Evolutionary conservation across 2,329 filamentous ascomycete genomes (phyloP).

Genomic region (Aspergillus fischeri): DNA sequence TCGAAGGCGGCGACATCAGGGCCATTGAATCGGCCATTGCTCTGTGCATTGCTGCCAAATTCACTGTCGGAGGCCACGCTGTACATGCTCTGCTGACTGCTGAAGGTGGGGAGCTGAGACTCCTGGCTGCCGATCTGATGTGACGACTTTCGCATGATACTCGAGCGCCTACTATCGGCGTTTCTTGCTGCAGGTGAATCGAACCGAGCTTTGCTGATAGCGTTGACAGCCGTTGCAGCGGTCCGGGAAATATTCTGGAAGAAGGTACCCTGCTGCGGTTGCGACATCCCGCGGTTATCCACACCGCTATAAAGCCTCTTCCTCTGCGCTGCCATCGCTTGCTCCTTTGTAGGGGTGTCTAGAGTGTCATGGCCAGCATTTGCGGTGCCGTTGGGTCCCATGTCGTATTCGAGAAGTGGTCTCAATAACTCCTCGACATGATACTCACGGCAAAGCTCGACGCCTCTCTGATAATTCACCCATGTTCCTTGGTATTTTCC

Average conservation of each 20-base stretch:
- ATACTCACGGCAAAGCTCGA: constrained; percentile 82
- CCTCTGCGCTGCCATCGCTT: constrained; percentile 92
- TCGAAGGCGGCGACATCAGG: constrained; percentile 45
- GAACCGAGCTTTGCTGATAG: constrained; percentile 92
- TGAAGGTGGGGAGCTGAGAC: constrained; percentile 59
- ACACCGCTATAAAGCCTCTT: constrained; percentile 84
- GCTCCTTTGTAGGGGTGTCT: constrained; percentile 96
- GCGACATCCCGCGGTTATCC: constrained; percentile 63
- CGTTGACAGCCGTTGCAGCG: constrained; percentile 86
- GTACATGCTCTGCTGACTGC: constrained; percentile 74
- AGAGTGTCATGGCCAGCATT: constrained; percentile 68
- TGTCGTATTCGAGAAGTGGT: constrained; percentile 48
- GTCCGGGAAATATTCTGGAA: constrained; percentile 96
- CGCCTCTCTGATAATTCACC: constrained; percentile 89
- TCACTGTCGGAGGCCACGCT: constrained; percentile 71
- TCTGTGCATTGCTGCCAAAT: constrained; percentile 62
- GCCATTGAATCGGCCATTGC: constrained; percentile 39
- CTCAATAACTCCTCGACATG: constrained; percentile 49
- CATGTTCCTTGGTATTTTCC: constrained; percentile 99
- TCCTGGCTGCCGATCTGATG: constrained; percentile 59
- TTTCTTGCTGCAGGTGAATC: constrained; percentile 74
- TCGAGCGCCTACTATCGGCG: constrained; percentile 61
- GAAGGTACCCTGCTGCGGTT: constrained; percentile 72
- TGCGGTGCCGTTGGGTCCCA: constrained; percentile 54
- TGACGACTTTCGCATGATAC: constrained; percentile 67